Base-by-base conservation (phyloP, 2,329 filamentous ascomycete species). In the Pseudocercospora cruenta region DNA sequence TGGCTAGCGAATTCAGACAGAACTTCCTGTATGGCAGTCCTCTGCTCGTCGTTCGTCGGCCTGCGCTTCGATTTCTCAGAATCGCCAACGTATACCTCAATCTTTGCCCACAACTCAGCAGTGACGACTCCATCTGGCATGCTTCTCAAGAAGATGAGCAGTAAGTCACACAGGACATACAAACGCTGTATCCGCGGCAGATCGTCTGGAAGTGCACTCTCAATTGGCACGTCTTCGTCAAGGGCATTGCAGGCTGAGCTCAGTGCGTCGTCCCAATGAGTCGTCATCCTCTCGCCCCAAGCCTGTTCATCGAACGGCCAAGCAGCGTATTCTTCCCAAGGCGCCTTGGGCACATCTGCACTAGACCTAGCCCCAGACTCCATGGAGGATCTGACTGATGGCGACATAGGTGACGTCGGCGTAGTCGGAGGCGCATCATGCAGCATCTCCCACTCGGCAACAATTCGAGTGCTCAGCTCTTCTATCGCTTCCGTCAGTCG, bases 401-500 rank as follows among this genome's bases (percentile, higher is more conserved):
- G 49, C 4, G 64, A 55, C 14, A 47, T 21, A 16, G 58, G 51
- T 10, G 67, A 70, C 67, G 58, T 75, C 63, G 36, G 80, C 78
- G 45, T 76, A 73, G 60, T 81, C 4, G 60, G 80, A 22, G 67
- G 57, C n/a, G 64, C 55, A 24, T 71, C 64, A 49, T 73, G 58
- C 28, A 81, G 84, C 87, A 89, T 90, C 55, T 82, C 83, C 86
- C 86, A 89, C 70, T 89, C 87, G 8, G 87, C 87, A 26, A 88
- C 78, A 10, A 86, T 83, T 36, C 87, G 83, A 70, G 87, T 85
- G 28, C 82, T 82, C 71, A 88, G 76, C 71, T 85, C 83, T 74
- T 88, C 86, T 78, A 97, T 85, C 10, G 89, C 87, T 77, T 97
- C 92, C 4, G 93, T 97, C 74, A 99, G 86, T 75, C 90, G 90